Base-by-base conservation (phyloP, 2,329 filamentous ascomycete species). In the Aspergillus quadricinctus region DNA sequence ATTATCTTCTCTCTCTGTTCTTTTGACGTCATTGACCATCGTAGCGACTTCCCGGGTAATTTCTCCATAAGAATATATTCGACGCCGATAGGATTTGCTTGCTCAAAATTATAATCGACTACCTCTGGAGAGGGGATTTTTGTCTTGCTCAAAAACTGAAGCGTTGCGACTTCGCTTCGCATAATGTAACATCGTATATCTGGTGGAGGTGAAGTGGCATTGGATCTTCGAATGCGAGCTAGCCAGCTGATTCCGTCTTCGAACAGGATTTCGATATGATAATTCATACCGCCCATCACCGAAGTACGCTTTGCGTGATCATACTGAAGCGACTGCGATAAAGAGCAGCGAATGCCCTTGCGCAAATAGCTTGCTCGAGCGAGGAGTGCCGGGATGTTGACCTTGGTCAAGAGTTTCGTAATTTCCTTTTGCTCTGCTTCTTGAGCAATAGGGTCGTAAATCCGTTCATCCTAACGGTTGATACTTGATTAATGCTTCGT, bases 231-330 rank as follows among this genome's bases (percentile, higher is more conserved):
- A 49, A 79, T 71, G 11, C 77, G 71, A 19, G 75, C 74, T 1
- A 80, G 66, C 78, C 77, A 80, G 48, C 58, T 66, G 27, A 76
- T 58, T 43, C 74, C 74, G 60, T 80, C 77, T 4, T 77, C 69
- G 57, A 80, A 80, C 6, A 50, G 55, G 50, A 80, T 61, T 40
- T 76, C 70, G 43, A 77, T 59, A 57, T 80, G 75, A 60, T 75
- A 80, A 58, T 80, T 78, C 72, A 75, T 76, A 2, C 75, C 74
- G 1, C 75, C 76, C 72, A 80, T 79, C 0, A 77, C 68, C 5
- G 73, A 72, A 40, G 62, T 70, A 49, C 64, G 67, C 23, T 57
- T 71, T 3, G 60, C 59, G 62, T 61, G 64, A 54, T 76, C 68
- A 66, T 77, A 75, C n/a, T 66, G 59, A 35, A 77, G 66, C 25